Evolutionary conservation across 1,139 yeast genomes (phyloP).

Genomic region (Kluyveromyces marxianus): DNA sequence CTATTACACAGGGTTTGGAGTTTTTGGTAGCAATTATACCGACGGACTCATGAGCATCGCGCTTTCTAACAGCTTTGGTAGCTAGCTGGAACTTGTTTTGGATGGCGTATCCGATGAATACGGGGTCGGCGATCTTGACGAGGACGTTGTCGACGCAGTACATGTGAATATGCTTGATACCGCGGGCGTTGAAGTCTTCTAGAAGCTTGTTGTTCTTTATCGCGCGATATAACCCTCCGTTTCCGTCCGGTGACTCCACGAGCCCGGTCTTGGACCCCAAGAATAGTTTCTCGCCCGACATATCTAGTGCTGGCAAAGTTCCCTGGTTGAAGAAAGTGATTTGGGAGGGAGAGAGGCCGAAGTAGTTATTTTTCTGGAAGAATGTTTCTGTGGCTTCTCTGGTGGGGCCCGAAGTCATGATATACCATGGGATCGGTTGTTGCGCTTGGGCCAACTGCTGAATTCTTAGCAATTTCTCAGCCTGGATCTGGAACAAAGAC

Average conservation of each 20-base stretch:
- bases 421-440: conserved; percentile 64
- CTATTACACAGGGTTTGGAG: conserved; percentile 81
- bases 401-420: conserved; percentile 95
- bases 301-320: conserved; percentile 79
- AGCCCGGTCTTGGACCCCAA: conserved; percentile 47
- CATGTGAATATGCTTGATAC: conserved; percentile 87
- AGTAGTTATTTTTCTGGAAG: conserved; percentile 52
- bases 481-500: conserved; percentile 86
- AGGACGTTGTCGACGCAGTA: conserved; percentile 94
- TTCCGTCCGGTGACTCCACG: conserved; percentile 94
- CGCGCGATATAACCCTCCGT: conserved; percentile 93
- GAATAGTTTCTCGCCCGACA: conserved; percentile 63
- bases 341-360: conserved; percentile 58
- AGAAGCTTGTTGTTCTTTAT: conserved; percentile 56
- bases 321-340: conserved; percentile 89
- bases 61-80: conserved; percentile 91
- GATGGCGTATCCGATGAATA: conserved; percentile 82
- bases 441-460: conserved; percentile 47
- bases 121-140: conserved; percentile 92
- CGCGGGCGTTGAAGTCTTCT: conserved; percentile 58
- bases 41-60: conserved; percentile 80
- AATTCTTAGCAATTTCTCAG: conserved; percentile 67
- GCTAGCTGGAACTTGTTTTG: conserved; percentile 62
- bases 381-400: conserved; percentile 66
- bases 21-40: conserved; percentile 81